Conservation (phyloP, 306 rosid genomes). For the Vigna unguiculata region DNA sequence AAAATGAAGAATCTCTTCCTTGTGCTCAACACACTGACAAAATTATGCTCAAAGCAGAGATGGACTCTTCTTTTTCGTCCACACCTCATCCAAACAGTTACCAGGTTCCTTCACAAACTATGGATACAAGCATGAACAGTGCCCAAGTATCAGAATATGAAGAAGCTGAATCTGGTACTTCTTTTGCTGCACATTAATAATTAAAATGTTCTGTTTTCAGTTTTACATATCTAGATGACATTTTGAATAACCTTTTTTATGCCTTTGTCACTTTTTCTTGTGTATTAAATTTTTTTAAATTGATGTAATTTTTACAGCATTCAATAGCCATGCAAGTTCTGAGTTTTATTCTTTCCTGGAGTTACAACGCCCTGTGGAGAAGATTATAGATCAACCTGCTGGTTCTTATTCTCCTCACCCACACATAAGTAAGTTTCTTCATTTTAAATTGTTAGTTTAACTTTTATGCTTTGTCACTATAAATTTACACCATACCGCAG, state of each 20-base stretch:
- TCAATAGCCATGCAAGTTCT: constrained; percentile 62
- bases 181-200: constrained; percentile 7
- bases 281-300: constrained; percentile 29
- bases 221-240: constrained; percentile 15
- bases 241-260: constrained; percentile 23
- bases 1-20: constrained; percentile 55
- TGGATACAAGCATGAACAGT: constrained; percentile 70
- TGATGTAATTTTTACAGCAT: constrained; percentile 56
- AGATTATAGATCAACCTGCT: constrained; percentile 49
- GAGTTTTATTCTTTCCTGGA: constrained; percentile 53
- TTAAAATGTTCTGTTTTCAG: constrained; percentile 18
- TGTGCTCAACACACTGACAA: constrained; percentile 49
- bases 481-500: constrained; percentile 5
- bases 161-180: constrained; percentile 82
- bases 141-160: constrained; percentile 73
- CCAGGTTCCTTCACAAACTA: constrained; percentile 63
- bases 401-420: constrained; percentile 50
- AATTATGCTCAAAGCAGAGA: constrained; percentile 51
- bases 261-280: constrained; percentile 16
- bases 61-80: constrained; percentile 61
- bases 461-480: not conserved
- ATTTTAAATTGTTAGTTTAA: not conserved
- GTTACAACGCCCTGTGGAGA: constrained; percentile 55
- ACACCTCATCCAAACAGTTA: constrained; percentile 54
- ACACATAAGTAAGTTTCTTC: constrained; percentile 56